Conservation (phyloP, 23 red algal genomes). For the Cyanidioschyzon merolae region DNA sequence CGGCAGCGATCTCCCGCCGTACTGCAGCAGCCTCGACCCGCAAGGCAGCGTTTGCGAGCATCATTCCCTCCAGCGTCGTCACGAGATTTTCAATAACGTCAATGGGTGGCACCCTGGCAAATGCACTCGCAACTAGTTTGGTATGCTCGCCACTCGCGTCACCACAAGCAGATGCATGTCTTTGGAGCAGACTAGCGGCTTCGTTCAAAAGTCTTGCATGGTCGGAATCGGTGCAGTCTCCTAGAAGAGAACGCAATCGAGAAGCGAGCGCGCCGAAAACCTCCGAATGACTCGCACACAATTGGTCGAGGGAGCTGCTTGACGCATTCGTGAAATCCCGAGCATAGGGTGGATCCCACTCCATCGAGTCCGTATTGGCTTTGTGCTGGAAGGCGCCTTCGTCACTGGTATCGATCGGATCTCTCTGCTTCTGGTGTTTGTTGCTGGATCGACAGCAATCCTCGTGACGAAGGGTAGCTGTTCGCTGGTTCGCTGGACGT, state of each 20-base stretch:
- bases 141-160: not conserved
- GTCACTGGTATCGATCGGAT: not conserved
- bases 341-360: not conserved
- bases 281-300: not conserved
- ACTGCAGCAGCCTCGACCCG: constrained; percentile 11
- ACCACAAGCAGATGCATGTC: not conserved
- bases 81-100: not conserved
- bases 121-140: not conserved
- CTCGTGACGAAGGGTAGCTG: not conserved
- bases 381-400: not conserved
- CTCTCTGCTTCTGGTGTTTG: too few relatives aligned
- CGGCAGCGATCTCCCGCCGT: not conserved
- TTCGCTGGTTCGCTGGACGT: not conserved
- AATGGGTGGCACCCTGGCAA: not conserved
- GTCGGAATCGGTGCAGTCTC: not conserved
- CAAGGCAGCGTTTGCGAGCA: constrained; percentile 1
- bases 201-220: not conserved
- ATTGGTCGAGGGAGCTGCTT: not conserved
- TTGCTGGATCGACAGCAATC: not conserved
- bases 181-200: not conserved
- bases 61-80: not conserved
- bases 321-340: not conserved
- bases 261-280: not conserved
- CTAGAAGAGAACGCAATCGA: not conserved
- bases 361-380: not conserved